These are phyloP conservation scores for Malus hybrid DNA, from an alignment of 331 rosid species.

Conservation along the genomic window DNA sequence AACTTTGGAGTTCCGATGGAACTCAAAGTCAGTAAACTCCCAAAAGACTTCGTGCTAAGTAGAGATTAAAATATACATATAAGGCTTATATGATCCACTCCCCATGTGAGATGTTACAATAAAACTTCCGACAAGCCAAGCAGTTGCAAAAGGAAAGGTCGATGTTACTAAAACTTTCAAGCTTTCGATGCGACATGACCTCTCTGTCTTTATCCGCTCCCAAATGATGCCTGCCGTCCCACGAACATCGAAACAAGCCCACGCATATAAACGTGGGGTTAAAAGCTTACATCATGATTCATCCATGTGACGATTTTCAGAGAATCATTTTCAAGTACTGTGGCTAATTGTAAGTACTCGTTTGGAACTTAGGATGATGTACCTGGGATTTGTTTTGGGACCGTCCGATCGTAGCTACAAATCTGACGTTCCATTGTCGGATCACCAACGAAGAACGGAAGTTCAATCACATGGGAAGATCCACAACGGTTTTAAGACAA, in stretches of 20 bases:
- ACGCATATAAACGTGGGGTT: slow-evolving; percentile 6
- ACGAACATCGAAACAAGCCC: neutral
- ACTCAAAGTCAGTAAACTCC: no score
- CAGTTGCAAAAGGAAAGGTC: neutral
- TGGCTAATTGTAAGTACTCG: neutral
- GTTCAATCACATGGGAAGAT: neutral
- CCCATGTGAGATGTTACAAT: no score
- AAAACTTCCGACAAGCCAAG: neutral
- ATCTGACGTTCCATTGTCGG: no score
- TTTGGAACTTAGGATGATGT: neutral
- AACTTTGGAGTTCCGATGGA: no score
- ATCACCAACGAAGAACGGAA: neutral
- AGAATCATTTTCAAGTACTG: slow-evolving; percentile 6
- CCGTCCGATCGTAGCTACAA: neutral
- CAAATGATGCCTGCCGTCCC: slow-evolving; percentile 5
- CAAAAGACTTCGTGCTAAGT: no score
- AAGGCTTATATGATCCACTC: no score
- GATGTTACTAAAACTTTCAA: neutral
- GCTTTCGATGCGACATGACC: neutral
- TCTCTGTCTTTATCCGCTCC: slow-evolving; percentile 6
- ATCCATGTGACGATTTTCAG: slow-evolving; percentile 19
- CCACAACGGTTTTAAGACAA: neutral
- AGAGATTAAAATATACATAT: no score
- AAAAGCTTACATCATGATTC: no score
- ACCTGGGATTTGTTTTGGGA: neutral